Conservation (phyloP, 2,329 filamentous ascomycete genomes). For the Colletotrichum lentis region DNA sequence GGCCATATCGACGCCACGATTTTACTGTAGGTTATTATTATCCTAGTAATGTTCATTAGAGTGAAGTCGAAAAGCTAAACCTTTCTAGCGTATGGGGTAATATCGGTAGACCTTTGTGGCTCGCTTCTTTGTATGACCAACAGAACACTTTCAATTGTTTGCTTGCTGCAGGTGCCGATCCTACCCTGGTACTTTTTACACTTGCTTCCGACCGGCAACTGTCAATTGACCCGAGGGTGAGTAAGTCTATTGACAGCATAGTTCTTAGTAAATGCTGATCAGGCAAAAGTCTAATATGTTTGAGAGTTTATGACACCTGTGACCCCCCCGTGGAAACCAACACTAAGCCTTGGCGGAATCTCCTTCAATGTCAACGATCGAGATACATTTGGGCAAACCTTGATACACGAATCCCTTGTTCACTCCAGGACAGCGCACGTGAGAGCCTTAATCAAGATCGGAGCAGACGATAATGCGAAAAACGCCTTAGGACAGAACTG, state of each 20-base stretch:
- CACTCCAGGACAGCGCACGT: background rate
- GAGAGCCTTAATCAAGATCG: background rate
- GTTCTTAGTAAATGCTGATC: background rate
- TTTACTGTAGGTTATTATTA: too few species aligned
- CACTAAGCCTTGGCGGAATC: background rate
- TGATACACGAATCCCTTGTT: rapidly evolving
- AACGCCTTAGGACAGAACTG: background rate
- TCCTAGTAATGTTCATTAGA: background rate
- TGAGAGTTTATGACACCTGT: too few species aligned
- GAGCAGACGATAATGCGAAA: background rate
- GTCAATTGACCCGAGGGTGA: too few species aligned
- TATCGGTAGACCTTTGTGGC: too few species aligned
- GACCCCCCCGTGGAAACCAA: too few species aligned
- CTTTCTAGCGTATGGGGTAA: too few species aligned
- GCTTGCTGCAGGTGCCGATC: conserved; percentile 7
- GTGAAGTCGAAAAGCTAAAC: background rate
- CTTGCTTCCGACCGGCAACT: too few species aligned
- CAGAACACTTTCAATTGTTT: background rate
- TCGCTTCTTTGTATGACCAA: background rate
- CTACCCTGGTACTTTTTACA: background rate
- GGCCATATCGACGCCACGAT: too few species aligned
- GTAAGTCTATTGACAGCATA: background rate
- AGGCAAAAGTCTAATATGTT: background rate
- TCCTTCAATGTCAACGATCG: background rate
- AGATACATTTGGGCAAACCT: background rate